Conservation (phyloP, 108 stramenopile genomes). For the Tribonema minus region DNA sequence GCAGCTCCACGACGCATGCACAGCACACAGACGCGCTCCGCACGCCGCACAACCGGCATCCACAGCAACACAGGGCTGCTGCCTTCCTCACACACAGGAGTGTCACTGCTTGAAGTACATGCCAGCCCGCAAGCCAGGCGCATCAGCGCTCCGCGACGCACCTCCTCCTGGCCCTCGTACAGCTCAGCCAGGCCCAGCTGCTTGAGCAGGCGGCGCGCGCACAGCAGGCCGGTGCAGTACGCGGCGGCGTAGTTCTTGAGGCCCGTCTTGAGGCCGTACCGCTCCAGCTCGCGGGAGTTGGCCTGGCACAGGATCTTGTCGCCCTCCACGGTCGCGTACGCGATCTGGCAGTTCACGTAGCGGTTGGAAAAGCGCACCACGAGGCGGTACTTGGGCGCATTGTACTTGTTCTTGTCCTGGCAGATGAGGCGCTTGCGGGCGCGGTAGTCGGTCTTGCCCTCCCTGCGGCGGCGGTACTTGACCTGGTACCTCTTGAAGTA, state of each 20-base stretch:
- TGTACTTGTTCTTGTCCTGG: slow-evolving; percentile 98
- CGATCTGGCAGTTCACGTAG: slow-evolving; percentile 89
- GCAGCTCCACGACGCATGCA: no score
- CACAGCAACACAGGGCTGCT: neutral
- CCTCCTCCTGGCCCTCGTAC: slow-evolving; percentile 71
- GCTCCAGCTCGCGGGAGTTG: slow-evolving; percentile 79
- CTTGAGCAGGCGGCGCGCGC: slow-evolving; percentile 87
- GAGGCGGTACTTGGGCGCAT: slow-evolving; percentile 94
- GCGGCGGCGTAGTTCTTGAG: slow-evolving; percentile 99
- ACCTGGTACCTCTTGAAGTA: slow-evolving; percentile 99
- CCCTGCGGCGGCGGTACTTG: slow-evolving; percentile 97
- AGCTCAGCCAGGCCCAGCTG: slow-evolving; percentile 64
- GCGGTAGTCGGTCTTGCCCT: slow-evolving; percentile 99
- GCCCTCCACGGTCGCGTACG: slow-evolving; percentile 88
- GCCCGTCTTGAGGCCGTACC: slow-evolving; percentile 89
- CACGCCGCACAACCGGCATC: neutral
- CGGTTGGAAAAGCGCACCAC: slow-evolving; percentile 67
- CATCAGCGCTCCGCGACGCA: slow-evolving; percentile 57
- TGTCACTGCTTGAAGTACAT: neutral
- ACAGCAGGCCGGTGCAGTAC: slow-evolving; percentile 97
- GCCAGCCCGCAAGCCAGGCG: neutral
- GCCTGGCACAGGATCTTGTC: slow-evolving; percentile 76
- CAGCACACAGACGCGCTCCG: no score
- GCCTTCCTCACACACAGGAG: neutral
- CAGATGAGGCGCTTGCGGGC: slow-evolving; percentile 90